Percentiles rank a stretch among this genome's conserved stretches.
phyloP scores from a whole-genome alignment of 2,329 filamentous ascomycete species.

The Talaromyces sp. region DNA sequence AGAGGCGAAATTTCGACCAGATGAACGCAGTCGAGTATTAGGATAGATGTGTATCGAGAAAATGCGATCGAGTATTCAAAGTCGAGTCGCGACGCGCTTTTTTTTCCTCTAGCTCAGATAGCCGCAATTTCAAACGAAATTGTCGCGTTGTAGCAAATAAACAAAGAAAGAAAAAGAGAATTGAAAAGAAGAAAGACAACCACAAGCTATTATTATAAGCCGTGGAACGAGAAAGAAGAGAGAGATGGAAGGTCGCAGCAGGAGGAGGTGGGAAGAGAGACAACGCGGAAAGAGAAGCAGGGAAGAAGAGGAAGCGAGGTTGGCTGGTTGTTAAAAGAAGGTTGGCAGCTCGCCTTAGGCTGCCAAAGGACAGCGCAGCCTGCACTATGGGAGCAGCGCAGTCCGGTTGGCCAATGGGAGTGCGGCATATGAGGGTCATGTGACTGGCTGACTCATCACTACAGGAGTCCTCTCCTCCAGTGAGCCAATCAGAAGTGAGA shows the following conservation, averaged over 20 bases:
- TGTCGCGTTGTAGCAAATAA: conserved; percentile 4
- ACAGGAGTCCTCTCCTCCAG: not conserved
- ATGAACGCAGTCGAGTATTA: not conserved
- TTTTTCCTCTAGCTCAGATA: conserved; percentile 13
- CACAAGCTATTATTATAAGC: conserved; percentile 8
- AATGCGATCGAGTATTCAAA: conserved; percentile 3
- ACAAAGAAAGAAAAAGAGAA: not conserved
- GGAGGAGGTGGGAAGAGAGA: conserved; percentile 3
- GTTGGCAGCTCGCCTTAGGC: conserved; percentile 15
- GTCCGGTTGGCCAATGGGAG: conserved; percentile 2
- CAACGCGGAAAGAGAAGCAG: conserved; percentile 12
- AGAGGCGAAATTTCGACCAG: not conserved
- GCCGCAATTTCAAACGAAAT: not conserved
- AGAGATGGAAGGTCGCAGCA: conserved; percentile 5
- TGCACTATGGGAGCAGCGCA: conserved; percentile 4
- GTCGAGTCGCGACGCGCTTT: conserved; percentile 20
- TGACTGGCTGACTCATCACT: conserved; percentile 20
- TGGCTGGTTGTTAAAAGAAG: conserved; percentile 17
- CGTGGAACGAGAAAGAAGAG: conserved; percentile 1
- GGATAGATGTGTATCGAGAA: not conserved
- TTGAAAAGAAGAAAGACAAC: not conserved
- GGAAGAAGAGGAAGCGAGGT: conserved; percentile 7
- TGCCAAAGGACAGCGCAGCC: not conserved
- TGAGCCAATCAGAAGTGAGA: not conserved
- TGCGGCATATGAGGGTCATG: conserved; percentile 10